Conservation (phyloP, 768 basidiomycete genomes). For the Polyporus arcularius region DNA sequence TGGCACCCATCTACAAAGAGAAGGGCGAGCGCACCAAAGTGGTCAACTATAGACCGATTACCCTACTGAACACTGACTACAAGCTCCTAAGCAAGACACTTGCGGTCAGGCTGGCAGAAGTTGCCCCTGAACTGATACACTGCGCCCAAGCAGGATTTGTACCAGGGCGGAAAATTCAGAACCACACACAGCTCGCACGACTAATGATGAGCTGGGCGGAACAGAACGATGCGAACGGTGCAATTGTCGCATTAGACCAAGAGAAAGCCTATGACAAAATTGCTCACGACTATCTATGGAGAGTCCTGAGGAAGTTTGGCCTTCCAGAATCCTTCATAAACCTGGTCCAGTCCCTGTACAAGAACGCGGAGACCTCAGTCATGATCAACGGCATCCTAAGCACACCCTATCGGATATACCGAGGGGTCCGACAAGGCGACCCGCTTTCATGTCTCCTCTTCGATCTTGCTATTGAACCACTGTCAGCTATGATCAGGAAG, state of each 20-base stretch:
- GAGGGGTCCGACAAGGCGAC: conserved; percentile 40
- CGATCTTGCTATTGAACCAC: conserved; percentile 33
- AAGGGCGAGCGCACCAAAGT: conserved; percentile 15
- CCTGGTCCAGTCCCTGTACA: conserved; percentile 33
- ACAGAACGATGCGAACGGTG: conserved; percentile 6
- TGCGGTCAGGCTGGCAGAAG: conserved; percentile 16
- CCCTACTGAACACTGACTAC: conserved; percentile 34
- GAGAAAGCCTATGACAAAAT: conserved; percentile 24
- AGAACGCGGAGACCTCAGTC: conserved; percentile 28
- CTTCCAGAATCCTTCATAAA: conserved; percentile 21
- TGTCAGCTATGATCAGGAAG: conserved; percentile 23
- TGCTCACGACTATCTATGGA: conserved; percentile 16
- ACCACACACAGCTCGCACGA: conserved; percentile 34
- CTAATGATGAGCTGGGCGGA: conserved; percentile 16
- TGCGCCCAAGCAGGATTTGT: conserved; percentile 42
- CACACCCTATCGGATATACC: conserved; percentile 22
- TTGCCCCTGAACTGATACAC: conserved; percentile 29
- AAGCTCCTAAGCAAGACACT: conserved; percentile 33
- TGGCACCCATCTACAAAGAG: conserved; percentile 45
- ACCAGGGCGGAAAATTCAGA: conserved; percentile 28
- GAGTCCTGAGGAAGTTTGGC: conserved; percentile 1
- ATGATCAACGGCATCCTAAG: conserved; percentile 37
- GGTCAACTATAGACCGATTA: conserved; percentile 21
- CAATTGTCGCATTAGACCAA: conserved; percentile 17
- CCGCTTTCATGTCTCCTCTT: conserved; percentile 35